Conservation (phyloP, 108 stramenopile species). For the Skeletonema grethae region DNA sequence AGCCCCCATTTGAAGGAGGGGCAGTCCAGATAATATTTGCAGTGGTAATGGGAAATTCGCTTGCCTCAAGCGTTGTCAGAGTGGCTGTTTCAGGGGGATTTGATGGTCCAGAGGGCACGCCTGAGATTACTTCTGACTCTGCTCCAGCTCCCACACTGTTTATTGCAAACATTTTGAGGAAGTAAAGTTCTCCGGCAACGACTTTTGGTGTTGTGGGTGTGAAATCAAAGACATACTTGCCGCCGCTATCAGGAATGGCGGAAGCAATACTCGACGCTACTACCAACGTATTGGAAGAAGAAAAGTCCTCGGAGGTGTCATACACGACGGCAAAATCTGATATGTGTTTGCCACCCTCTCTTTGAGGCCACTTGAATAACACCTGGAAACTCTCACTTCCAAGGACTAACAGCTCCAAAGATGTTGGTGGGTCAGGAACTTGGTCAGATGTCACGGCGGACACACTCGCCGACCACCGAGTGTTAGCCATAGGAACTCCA, state of each 20-base stretch:
- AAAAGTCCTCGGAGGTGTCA: conserved; percentile 47
- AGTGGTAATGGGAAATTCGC: conserved; percentile 50
- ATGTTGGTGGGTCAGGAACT: conserved; percentile 60
- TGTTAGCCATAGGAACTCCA: conserved; percentile 58
- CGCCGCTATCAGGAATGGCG: conserved; percentile 24
- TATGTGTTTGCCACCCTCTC: conserved; percentile 66
- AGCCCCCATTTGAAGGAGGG: conserved; percentile 45
- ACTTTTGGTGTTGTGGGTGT: conserved; percentile 39
- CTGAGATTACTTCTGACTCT: conserved; percentile 31
- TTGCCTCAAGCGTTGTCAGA: conserved; percentile 28
- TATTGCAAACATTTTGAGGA: conserved; percentile 55
- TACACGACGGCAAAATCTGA: conserved; percentile 56
- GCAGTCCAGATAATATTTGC: conserved; percentile 57
- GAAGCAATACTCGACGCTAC: conserved; percentile 18
- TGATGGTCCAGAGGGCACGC: conserved; percentile 35
- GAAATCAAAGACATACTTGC: conserved; percentile 40
- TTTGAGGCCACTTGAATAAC: conserved; percentile 53
- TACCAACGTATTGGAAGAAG: conserved; percentile 16
- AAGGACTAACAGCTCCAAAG: conserved; percentile 46
- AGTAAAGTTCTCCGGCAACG: conserved; percentile 56
- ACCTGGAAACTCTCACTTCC: conserved; percentile 50
- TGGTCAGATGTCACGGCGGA: conserved; percentile 53
- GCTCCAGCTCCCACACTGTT: conserved; percentile 60
- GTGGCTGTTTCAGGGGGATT: conserved; percentile 26
- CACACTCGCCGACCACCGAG: conserved; percentile 50